phyloP scores from a whole-genome alignment of 495 filamentous ascomycete species.

The Hypoxylon subgilvum region DNA sequence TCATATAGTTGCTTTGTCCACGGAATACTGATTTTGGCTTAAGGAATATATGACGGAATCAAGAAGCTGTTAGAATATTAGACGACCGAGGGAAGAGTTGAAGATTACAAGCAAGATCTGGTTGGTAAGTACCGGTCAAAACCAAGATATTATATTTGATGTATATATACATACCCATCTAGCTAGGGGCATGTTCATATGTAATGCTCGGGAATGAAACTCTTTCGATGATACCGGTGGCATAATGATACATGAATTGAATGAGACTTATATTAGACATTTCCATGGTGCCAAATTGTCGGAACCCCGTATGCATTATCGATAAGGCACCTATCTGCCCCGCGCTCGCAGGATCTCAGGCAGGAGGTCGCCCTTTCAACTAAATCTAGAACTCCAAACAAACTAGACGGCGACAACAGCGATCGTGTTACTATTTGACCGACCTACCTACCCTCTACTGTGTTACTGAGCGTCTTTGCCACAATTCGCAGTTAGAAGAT shows the following conservation, averaged over 20 bases:
- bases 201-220: too few species aligned
- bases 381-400: neutral
- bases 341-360: slow-evolving; percentile 5
- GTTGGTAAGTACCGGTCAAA: neutral
- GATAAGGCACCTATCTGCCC: slow-evolving; percentile 16
- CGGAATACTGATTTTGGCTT: slow-evolving; percentile 32
- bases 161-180: neutral
- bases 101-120: neutral
- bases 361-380: neutral
- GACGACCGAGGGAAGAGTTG: neutral
- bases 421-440: too few species aligned
- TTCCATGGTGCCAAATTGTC: too few species aligned
- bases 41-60: slow-evolving; percentile 63
- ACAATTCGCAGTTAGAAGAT: slow-evolving; percentile 25
- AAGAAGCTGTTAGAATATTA: slow-evolving; percentile 55
- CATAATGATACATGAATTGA: too few species aligned
- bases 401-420: neutral
- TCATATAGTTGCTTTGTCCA: neutral
- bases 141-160: neutral
- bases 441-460: too few species aligned
- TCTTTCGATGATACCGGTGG: too few species aligned
- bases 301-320: too few species aligned
- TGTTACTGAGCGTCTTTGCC: too few species aligned
- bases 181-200: neutral
- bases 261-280: too few species aligned